phyloP scores from a whole-genome alignment of 495 filamentous ascomycete species.

The Mycothermus thermophilus region DNA sequence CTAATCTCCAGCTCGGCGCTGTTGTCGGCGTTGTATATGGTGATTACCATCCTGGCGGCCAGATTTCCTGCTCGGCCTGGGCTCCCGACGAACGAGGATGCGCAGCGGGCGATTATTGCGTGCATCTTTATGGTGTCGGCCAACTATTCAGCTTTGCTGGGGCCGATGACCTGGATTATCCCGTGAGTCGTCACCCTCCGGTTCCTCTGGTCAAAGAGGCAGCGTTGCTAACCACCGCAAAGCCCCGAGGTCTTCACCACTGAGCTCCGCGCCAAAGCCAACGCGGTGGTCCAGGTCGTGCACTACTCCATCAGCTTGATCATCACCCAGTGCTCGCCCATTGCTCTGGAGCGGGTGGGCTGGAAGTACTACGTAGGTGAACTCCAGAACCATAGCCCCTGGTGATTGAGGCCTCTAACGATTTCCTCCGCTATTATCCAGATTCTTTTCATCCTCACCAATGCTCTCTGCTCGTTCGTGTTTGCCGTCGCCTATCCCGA shows the following conservation, averaged over 20 bases:
- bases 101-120: constrained; percentile 39
- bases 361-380: constrained; percentile 33
- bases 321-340: constrained; percentile 42
- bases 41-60: constrained; percentile 38
- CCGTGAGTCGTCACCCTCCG: no score
- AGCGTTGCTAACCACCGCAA: no score
- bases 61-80: constrained; percentile 28
- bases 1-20: constrained; percentile 38
- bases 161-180: constrained; percentile 43
- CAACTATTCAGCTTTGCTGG: constrained; percentile 40
- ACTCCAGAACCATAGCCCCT: no score
- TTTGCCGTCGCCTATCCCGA: constrained; percentile 40
- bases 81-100: constrained; percentile 20
- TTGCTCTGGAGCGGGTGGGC: constrained; percentile 34
- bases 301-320: constrained; percentile 43
- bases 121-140: constrained; percentile 46
- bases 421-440: background rate
- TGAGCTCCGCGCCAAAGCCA: constrained; percentile 39
- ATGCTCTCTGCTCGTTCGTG: constrained; percentile 29
- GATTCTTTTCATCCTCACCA: constrained; percentile 41
- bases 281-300: constrained; percentile 37
- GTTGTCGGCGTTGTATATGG: constrained; percentile 27
- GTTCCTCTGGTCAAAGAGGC: no score
- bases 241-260: constrained; percentile 44
- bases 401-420: no score